These are phyloP conservation scores for Chloroidium sp. DNA, from an alignment of 163 green algal genomes.

Conservation along the genomic window DNA sequence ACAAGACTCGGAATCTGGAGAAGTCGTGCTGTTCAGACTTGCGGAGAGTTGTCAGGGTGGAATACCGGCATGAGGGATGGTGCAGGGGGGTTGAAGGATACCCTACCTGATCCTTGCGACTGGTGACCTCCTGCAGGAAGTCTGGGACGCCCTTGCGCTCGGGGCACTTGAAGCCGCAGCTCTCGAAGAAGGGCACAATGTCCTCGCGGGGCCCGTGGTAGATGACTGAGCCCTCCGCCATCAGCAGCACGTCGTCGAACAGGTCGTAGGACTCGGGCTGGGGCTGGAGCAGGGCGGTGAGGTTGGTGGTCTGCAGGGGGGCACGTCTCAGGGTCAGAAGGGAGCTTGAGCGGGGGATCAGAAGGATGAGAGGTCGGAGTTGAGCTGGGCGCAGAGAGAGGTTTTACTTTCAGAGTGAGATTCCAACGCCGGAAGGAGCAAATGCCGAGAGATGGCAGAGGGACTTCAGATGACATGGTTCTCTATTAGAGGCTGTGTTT, in stretches of 20 bases:
- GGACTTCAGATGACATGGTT: too few species aligned
- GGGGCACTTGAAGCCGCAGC: conserved; percentile 32
- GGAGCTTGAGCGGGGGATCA: neutral
- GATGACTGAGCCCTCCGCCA: conserved; percentile 22
- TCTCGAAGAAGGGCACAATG: conserved; percentile 36
- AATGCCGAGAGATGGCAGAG: too few species aligned
- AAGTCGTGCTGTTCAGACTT: neutral
- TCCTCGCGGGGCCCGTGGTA: conserved; percentile 35
- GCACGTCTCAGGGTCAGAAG: neutral
- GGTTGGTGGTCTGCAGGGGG: conserved; percentile 6
- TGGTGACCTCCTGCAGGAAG: conserved; percentile 46
- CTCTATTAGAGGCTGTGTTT: too few species aligned
- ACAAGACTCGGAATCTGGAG: neutral
- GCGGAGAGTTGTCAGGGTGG: neutral
- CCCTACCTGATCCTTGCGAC: conserved; percentile 16
- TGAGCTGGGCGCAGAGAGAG: too few species aligned
- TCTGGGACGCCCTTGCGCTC: conserved; percentile 32
- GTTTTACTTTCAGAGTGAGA: neutral
- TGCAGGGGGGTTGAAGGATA: neutral
- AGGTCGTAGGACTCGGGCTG: conserved; percentile 49
- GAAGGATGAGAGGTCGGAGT: neutral
- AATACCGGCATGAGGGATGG: neutral
- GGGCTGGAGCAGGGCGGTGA: conserved; percentile 58
- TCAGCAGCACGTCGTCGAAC: conserved; percentile 67
- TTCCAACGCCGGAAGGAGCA: too few species aligned